phyloP scores from a whole-genome alignment of 2,329 filamentous ascomycete species.

The Sporothrix schenckii region DNA sequence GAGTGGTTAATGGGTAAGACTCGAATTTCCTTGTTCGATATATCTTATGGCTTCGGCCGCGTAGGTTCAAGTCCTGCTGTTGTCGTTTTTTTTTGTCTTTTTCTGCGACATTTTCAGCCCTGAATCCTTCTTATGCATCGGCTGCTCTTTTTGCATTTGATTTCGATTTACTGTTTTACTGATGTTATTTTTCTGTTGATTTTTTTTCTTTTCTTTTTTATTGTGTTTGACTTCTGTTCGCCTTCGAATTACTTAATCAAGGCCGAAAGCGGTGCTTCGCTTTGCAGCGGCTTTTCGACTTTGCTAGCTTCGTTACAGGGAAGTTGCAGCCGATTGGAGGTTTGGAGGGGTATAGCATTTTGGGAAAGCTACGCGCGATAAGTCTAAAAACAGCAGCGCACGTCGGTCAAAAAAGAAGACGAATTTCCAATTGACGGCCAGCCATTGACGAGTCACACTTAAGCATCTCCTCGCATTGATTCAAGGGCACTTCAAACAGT shows the following conservation, averaged over 20 bases:
- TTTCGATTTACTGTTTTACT: neutral
- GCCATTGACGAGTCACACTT: conserved; percentile 5
- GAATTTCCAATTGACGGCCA: conserved; percentile 5
- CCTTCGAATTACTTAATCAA: neutral
- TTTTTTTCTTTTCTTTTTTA: neutral
- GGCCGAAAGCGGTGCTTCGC: conserved; percentile 17
- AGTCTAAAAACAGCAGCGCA: neutral
- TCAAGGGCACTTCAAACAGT: neutral
- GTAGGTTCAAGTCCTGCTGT: conserved; percentile 26
- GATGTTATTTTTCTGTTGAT: too few relatives aligned
- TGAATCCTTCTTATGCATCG: too few relatives aligned
- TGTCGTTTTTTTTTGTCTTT: conserved; percentile 19
- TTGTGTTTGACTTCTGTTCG: neutral
- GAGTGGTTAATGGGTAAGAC: conserved; percentile 27
- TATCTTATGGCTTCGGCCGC: conserved; percentile 25
- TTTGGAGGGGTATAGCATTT: neutral
- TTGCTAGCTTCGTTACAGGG: conserved; percentile 19
- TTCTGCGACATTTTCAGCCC: neutral
- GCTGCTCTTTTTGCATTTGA: neutral
- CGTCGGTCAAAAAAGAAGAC: conserved; percentile 12
- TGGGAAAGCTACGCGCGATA: conserved; percentile 20
- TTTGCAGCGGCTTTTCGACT: conserved; percentile 25
- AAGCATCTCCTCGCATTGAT: neutral
- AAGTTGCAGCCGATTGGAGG: conserved; percentile 15
- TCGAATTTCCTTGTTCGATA: conserved; percentile 13